Base-by-base conservation (phyloP, 345 rosid genomes). In the Punica granatum region DNA sequence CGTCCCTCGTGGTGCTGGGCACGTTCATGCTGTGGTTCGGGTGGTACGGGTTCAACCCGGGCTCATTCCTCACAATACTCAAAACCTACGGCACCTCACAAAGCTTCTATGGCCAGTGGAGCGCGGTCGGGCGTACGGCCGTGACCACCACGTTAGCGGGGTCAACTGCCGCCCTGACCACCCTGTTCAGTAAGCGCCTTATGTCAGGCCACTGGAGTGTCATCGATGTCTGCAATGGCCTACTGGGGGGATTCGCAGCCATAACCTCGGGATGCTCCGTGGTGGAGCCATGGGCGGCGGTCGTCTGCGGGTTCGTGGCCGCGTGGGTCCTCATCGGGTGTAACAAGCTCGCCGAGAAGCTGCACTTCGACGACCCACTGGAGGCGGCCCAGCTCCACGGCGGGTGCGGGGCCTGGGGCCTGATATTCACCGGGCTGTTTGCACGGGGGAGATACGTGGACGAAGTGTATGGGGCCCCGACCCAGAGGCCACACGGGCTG, bases 41-140 rank as follows among this genome's bases (percentile, higher is more conserved):
- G 5, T 88, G 95, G 97, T 90, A 90, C 12, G 95, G 95, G 44
- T 88, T 90, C 59, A 90, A 87, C 77, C 91, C 94, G 9, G 95
- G 90, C 2, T 86, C 92, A 0, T 86, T 88, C 33, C 65, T 60
- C 25, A 79, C 79, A 48, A 88, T 88, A 71, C 37, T 78, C 4
- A 73, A 71, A 18, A 9, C 72, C 1, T 88, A 86, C 49, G 42
- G 74, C 11, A 42, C 68, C 0, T 58, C 77, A 2, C 75, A 79
- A 25, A 35, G 64, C 43, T 80, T 75, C 62, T 81, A 85, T 35
- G 97, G 97, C 7, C 96, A 91, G 64, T 91, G 97, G 97, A 87
- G 88, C 61, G 92, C 86, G 0, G 54, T 91, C 0, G 97, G 97
- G 6, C 60, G 97, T 56, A 91, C 97, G 0, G 96, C 92, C 0